Evolutionary conservation across 1,284 basidiomycete genomes (phyloP).

Genomic region (Malassezia furfur): DNA sequence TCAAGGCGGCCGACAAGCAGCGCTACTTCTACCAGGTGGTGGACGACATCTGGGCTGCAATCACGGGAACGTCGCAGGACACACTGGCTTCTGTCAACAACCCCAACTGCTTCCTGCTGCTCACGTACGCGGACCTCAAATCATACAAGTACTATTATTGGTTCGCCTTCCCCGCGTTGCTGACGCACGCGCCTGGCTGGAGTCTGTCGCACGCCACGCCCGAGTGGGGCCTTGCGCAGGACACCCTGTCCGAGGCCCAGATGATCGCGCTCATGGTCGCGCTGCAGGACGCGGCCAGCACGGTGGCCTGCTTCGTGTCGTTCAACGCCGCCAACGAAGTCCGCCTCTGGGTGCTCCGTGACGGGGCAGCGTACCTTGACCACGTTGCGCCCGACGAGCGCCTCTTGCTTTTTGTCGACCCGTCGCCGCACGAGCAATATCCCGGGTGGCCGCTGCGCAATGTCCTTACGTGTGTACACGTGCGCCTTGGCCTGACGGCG

Average conservation of each 20-base stretch:
- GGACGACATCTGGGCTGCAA: conserved; percentile 3
- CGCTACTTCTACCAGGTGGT: conserved; percentile 56
- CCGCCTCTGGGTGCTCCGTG: neutral
- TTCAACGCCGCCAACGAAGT: neutral
- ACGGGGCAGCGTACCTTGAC: neutral
- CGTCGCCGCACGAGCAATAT: conserved; percentile 65
- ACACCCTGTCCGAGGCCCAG: neutral
- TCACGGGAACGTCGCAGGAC: neutral
- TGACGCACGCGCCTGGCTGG: conserved; percentile 46
- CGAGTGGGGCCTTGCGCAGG: neutral
- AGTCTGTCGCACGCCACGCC: neutral
- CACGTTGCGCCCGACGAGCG: neutral
- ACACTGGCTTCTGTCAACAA: conserved; percentile 8
- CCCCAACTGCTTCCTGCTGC: conserved; percentile 66
- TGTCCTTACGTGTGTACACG: conserved; percentile 60
- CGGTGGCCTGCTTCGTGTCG: neutral
- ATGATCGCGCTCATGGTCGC: neutral
- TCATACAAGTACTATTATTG: conserved; percentile 96
- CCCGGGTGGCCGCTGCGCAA: conserved; percentile 95
- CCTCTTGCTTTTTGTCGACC: conserved; percentile 62
- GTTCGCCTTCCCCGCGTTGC: conserved; percentile 90
- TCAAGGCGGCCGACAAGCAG: conserved; percentile 79
- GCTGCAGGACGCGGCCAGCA: neutral
- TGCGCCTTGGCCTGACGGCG: conserved; percentile 48
- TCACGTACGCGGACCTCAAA: conserved; percentile 93